A percentile compares a stretch with the other conserved stretches of the same genome.
phyloP scores from a whole-genome alignment of 2,329 filamentous ascomycete species.

The Penicillium digitatum region DNA sequence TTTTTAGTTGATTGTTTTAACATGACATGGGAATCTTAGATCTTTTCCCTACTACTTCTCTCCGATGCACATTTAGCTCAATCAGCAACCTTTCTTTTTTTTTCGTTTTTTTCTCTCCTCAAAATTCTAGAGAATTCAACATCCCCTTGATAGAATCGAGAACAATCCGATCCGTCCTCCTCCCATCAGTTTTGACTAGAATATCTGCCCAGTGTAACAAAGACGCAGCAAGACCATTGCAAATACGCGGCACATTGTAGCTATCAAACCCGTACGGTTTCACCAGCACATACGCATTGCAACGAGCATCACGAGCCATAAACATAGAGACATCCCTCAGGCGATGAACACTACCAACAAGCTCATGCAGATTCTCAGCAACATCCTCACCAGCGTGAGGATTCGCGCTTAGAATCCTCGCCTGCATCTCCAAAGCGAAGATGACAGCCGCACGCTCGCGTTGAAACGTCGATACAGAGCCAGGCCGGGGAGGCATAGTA shows the following conservation, averaged over 20 bases:
- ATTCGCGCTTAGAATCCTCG: background rate
- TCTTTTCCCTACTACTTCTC: background rate
- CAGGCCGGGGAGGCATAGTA: background rate
- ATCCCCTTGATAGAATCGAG: background rate
- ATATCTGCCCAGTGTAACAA: conserved; percentile 8
- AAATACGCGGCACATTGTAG: background rate
- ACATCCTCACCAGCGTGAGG: conserved; percentile 12
- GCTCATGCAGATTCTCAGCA: conserved; percentile 6
- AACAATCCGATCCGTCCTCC: conserved; percentile 2
- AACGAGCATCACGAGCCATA: background rate
- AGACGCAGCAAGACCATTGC: background rate
- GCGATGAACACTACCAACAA: conserved; percentile 1
- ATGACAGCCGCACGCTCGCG: background rate
- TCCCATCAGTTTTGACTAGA: conserved; percentile 1
- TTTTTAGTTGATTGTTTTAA: background rate
- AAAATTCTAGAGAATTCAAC: background rate
- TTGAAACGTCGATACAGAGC: background rate
- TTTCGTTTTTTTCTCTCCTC: background rate
- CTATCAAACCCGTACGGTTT: conserved; percentile 4
- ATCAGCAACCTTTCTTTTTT: background rate
- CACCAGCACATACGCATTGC: background rate
- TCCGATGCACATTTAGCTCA: background rate
- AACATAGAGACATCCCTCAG: background rate
- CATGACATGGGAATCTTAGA: background rate
- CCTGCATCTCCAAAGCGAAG: background rate